These are phyloP conservation scores for Rhododendron williamsianum DNA, from an alignment of 148 eudicot species.

Conservation along the genomic window DNA sequence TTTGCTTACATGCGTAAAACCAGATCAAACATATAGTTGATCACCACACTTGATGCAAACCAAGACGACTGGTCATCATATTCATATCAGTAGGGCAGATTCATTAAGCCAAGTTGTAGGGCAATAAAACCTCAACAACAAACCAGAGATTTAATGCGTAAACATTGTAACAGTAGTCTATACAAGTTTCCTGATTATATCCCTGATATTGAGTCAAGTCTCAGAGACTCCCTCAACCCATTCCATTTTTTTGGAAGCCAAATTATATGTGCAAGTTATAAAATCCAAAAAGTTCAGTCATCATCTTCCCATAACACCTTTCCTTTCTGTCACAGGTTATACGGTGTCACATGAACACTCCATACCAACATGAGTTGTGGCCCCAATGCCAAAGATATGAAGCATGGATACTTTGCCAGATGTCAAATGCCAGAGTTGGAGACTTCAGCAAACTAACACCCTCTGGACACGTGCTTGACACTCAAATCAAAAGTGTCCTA, in stretches of 20 bases:
- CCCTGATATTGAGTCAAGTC: not conserved
- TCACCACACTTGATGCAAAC: not conserved
- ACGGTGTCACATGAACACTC: not conserved
- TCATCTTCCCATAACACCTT: not conserved
- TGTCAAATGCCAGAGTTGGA: not conserved
- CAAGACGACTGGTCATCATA: not conserved
- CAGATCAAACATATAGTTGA: not conserved
- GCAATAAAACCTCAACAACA: not conserved
- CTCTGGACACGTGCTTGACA: not conserved
- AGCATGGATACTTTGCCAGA: not conserved
- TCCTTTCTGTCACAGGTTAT: not conserved
- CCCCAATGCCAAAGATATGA: not conserved
- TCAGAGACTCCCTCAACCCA: not conserved
- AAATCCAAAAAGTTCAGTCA: not conserved
- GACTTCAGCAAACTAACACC: not conserved
- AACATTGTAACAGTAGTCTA: not conserved
- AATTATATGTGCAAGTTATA: not conserved
- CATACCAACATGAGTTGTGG: not conserved
- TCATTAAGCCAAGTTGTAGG: not conserved
- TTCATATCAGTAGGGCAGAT: not conserved
- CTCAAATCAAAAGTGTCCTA: too few species aligned
- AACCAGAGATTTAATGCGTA: not conserved
- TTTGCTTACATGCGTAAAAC: not conserved
- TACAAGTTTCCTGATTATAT: not conserved
- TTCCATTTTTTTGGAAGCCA: not conserved